phyloP scores from a whole-genome alignment of 2,329 filamentous ascomycete genomes.

The Colletotrichum endophyticum region DNA sequence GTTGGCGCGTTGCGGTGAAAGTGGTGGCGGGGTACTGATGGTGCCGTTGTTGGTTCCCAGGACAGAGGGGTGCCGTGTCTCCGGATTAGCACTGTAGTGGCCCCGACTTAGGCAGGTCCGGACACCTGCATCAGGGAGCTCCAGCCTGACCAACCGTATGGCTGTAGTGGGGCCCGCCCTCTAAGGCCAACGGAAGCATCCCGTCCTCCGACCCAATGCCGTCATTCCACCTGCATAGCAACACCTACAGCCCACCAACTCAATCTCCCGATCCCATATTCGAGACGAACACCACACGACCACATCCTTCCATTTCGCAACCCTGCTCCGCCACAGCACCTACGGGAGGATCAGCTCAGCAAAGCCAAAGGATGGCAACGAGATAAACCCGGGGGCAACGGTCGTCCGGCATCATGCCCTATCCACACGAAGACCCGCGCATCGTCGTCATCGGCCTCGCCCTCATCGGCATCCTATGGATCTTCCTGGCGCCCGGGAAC shows the following conservation, averaged over 20 bases:
- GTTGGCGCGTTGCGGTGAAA: neutral
- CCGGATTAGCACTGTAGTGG: neutral
- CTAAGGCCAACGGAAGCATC: neutral
- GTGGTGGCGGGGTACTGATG: neutral
- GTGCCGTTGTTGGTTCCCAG: neutral
- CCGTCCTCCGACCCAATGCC: conserved; percentile 5
- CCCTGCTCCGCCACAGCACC: neutral
- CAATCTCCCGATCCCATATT: neutral
- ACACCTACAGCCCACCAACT: neutral
- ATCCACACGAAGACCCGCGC: conserved; percentile 39
- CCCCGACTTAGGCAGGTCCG: neutral
- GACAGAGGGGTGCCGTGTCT: neutral
- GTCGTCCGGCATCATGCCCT: conserved; percentile 45
- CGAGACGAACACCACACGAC: neutral
- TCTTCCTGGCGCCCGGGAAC: conserved; percentile 36
- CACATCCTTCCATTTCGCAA: neutral
- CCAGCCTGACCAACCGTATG: neutral
- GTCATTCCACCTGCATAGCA: neutral
- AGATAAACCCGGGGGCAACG: neutral
- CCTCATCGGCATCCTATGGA: conserved; percentile 49
- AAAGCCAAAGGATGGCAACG: conserved; percentile 6
- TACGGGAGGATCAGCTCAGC: neutral
- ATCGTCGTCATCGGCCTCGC: conserved; percentile 42
- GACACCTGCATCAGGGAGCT: neutral
- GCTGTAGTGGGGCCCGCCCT: neutral